Base-by-base conservation (phyloP, 2,329 filamentous ascomycete species). In the Knoxdaviesia proteae region DNA sequence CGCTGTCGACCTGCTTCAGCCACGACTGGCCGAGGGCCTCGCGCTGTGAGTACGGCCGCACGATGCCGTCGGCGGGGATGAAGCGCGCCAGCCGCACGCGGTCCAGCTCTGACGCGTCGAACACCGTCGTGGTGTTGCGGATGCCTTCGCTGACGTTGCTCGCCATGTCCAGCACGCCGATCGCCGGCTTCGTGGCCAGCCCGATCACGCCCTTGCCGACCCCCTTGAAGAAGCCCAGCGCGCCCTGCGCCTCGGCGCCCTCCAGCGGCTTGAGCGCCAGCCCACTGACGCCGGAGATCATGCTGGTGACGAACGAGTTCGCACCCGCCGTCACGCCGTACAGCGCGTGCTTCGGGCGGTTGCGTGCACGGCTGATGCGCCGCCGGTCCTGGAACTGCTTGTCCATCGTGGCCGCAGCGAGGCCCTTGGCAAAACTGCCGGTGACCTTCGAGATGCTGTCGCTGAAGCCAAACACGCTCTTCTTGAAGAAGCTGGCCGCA, bases 381-480 rank as follows among this genome's bases (percentile, higher is more conserved):
- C 90, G 79, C 46, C 88, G 79, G 58, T 96, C 87, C 58, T 98
- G 92, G 64, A 96, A 98, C 56, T 98, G 88, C 60, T 98, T 96
- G 64, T 98, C 90, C 49, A 98, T 72, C 5, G 88, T 94, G 11
- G 90, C 90, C 34, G 87, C 90, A 3, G 90, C 86, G 40, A 98
- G 74, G 46, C 90, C 90, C 62, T 98, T 98, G 50, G 87, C 92
- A 59, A 98, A 81, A 58, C 84, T 93, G 42, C 92, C 92, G 1
- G 92, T 98, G 56, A 96, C 83, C 57, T 98, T 98, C 51, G 87
- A 90, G 63, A 98, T 87, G 54, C 84, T 94, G 64, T 98, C 92
- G 1, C 82, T 92, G 57, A 98, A 83, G 39, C 90, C 92, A 59
- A 94, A 98, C 7, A 98, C 88, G 0, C 86, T 93, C 62, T 98